phyloP scores from a whole-genome alignment of 805 yeast genomes.

The Yarrowia divulgata region DNA sequence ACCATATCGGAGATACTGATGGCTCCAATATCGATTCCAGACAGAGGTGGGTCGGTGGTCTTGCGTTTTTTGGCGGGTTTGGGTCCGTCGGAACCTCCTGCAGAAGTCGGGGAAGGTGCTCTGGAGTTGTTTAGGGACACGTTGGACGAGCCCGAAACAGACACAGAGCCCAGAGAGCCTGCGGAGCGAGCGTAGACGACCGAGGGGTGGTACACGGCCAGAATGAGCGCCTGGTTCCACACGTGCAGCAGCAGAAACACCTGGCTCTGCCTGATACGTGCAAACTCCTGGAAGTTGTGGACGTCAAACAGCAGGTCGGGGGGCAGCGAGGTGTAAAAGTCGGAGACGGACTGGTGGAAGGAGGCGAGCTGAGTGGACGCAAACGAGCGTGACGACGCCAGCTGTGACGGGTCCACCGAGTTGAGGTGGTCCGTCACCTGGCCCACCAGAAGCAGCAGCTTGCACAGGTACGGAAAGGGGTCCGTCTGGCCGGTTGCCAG shows the following conservation, averaged over 20 bases:
- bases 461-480: conserved; percentile 47
- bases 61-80: conserved; percentile 21
- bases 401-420: conserved; percentile 37
- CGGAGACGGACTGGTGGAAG: conserved; percentile 45
- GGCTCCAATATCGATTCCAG: conserved; percentile 46
- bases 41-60: conserved; percentile 27
- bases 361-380: conserved; percentile 19
- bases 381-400: conserved; percentile 1
- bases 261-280: conserved; percentile 44
- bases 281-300: conserved; percentile 46
- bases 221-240: conserved; percentile 48
- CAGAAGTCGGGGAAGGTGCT: conserved; percentile 14
- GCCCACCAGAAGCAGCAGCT: conserved; percentile 45
- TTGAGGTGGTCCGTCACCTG: conserved; percentile 46
- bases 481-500: conserved; percentile 41
- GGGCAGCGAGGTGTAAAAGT: conserved; percentile 45
- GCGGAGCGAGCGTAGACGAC: conserved; percentile 46
- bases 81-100: conserved; percentile 4
- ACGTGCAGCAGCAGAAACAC: conserved; percentile 46
- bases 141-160: conserved; percentile 11
- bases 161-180: conserved; percentile 11
- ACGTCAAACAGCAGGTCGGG: conserved; percentile 46
- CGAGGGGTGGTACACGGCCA: conserved; percentile 48
- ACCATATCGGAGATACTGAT: conserved; percentile 48
- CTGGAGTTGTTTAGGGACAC: conserved; percentile 30